Evolutionary conservation across 2,329 filamentous ascomycete species (phyloP).

Genomic region (Fusarium hostae): DNA sequence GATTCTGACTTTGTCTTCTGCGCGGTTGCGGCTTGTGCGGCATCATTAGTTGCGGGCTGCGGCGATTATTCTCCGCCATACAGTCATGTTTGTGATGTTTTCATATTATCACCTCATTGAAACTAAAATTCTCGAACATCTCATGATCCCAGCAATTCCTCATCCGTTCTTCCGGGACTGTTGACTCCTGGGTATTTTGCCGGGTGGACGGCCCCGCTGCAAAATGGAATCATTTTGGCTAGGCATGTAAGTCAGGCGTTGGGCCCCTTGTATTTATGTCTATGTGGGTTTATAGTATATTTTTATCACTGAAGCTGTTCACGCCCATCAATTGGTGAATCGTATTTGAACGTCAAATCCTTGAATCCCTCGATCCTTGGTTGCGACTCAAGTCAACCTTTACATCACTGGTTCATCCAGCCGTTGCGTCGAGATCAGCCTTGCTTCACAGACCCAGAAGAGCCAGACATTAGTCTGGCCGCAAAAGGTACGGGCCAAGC

Average conservation of each 20-base stretch:
- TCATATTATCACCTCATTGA: not conserved
- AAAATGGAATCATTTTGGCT: not conserved
- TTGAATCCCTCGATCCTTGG: not conserved
- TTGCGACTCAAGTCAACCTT: no score
- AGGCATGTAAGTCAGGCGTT: not conserved
- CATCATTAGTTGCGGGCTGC: not conserved
- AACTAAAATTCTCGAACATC: accelerated
- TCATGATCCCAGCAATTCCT: not conserved
- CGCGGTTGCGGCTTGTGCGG: not conserved
- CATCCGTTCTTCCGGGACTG: not conserved
- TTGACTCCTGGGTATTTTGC: not conserved
- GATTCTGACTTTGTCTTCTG: not conserved
- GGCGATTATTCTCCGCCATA: not conserved
- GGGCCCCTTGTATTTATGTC: not conserved
- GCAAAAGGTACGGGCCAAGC: conserved; percentile 51
- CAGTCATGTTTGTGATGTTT: not conserved
- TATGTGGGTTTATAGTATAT: not conserved
- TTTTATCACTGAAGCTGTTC: not conserved
- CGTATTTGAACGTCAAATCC: accelerated
- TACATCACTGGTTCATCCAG: not conserved
- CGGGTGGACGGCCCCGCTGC: not conserved
- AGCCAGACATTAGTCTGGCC: conserved; percentile 15
- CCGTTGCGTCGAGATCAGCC: accelerated
- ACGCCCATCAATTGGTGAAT: no score
- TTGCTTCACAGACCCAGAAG: not conserved